These are phyloP conservation scores for Epichloe aotearoae DNA, from an alignment of 2,329 filamentous ascomycete species.

Conservation along the genomic window DNA sequence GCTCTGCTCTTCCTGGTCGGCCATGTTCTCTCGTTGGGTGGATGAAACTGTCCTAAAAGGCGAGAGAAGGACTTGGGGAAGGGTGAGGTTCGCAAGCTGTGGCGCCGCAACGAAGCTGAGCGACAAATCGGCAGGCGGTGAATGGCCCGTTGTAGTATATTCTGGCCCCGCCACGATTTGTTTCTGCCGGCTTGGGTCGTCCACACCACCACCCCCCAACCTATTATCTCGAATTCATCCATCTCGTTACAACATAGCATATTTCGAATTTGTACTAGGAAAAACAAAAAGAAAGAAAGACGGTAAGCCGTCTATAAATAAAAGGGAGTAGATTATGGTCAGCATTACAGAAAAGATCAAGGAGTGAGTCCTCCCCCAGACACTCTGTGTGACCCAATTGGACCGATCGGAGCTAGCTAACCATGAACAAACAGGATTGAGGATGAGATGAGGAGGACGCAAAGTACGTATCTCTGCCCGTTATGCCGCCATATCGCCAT, in stretches of 20 bases:
- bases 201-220: not conserved
- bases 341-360: slow-evolving; percentile 99
- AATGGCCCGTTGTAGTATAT: not conserved
- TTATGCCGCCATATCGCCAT: not conserved
- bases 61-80: not conserved
- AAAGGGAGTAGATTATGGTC: slow-evolving; percentile 55
- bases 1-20: slow-evolving; percentile 18
- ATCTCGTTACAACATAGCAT: not conserved
- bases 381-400: not conserved
- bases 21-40: slow-evolving; percentile 14
- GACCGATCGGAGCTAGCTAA: slow-evolving; percentile 9
- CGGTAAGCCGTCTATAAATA: slow-evolving; percentile 20
- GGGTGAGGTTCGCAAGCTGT: not conserved
- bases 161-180: not conserved
- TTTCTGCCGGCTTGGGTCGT: slow-evolving; percentile 1
- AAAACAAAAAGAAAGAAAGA: slow-evolving; percentile 7
- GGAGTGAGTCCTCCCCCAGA: slow-evolving; percentile 49
- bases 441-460: slow-evolving; percentile 98
- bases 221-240: not conserved
- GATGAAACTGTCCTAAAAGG: no score
- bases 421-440: slow-evolving; percentile 61
- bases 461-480: slow-evolving; percentile 53
- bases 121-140: slow-evolving; percentile 2
- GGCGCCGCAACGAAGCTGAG: not conserved
- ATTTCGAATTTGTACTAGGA: not conserved